phyloP scores from a whole-genome alignment of 345 rosid species.

The Boechera divaricarpa region DNA sequence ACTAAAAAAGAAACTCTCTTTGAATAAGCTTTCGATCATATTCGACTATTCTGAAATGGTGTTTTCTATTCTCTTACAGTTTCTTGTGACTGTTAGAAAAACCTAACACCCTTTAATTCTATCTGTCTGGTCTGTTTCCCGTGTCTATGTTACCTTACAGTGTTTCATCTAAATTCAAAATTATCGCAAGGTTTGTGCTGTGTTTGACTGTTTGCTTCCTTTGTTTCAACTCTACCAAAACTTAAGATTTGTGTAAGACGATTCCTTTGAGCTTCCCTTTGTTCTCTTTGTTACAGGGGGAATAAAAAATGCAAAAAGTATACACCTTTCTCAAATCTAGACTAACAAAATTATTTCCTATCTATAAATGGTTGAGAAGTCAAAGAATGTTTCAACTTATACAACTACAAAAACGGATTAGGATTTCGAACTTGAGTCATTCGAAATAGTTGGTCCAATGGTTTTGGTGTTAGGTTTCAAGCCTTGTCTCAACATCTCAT shows the following conservation, averaged over 20 bases:
- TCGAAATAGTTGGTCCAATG: not conserved
- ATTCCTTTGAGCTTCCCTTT: slow-evolving; percentile 14
- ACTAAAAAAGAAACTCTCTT: slow-evolving; percentile 36
- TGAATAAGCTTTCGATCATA: slow-evolving; percentile 34
- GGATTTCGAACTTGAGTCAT: not conserved
- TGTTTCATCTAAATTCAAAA: slow-evolving; percentile 29
- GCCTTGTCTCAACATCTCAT: slow-evolving; percentile 74
- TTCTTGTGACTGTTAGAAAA: slow-evolving; percentile 37
- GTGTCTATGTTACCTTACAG: slow-evolving; percentile 27
- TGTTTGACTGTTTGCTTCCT: slow-evolving; percentile 25
- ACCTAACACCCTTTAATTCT: slow-evolving; percentile 44
- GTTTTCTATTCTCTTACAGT: slow-evolving; percentile 41
- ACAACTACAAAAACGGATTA: slow-evolving; percentile 4
- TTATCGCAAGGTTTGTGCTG: slow-evolving; percentile 25
- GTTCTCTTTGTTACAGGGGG: slow-evolving; percentile 1
- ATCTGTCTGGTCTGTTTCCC: slow-evolving; percentile 39
- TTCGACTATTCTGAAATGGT: slow-evolving; percentile 37
- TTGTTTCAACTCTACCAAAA: not conserved
- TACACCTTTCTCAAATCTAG: slow-evolving; percentile 6
- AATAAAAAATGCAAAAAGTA: not conserved
- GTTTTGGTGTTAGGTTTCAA: slow-evolving; percentile 46
- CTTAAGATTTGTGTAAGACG: slow-evolving; percentile 17
- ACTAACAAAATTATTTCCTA: not conserved
- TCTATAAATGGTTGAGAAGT: slow-evolving; percentile 5
- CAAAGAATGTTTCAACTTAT: slow-evolving; percentile 4